Percentiles rank a stretch among this genome's conserved stretches.
Conservation (phyloP, 176 grass and related monocot species). For the Eleusine indica region DNA sequence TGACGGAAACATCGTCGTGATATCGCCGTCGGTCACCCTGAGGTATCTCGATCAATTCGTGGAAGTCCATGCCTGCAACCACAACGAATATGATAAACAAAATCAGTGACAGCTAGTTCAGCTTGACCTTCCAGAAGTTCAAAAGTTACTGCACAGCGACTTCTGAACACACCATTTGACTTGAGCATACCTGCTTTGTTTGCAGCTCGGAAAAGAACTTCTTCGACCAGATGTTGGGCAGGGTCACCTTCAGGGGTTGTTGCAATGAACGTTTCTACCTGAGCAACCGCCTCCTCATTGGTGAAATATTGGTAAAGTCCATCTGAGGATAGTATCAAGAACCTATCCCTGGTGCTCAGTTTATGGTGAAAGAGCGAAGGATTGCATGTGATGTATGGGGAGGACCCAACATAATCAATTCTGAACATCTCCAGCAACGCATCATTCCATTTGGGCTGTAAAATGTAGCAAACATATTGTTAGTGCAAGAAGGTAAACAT, state of each 20-base stretch:
- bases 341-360: slow-evolving; percentile 74
- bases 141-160: slow-evolving; percentile 31
- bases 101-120: slow-evolving; percentile 10
- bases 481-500: background rate
- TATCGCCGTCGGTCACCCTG: slow-evolving; percentile 87
- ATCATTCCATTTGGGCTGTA: slow-evolving; percentile 95
- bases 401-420: slow-evolving; percentile 79
- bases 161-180: slow-evolving; percentile 9
- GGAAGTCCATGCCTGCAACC: slow-evolving; percentile 88
- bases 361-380: slow-evolving; percentile 83
- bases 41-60: slow-evolving; percentile 91
- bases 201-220: slow-evolving; percentile 92
- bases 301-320: slow-evolving; percentile 99
- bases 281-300: slow-evolving; percentile 81
- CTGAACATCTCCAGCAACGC: slow-evolving; percentile 93
- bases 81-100: slow-evolving; percentile 25
- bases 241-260: slow-evolving; percentile 93
- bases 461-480: slow-evolving; percentile 21
- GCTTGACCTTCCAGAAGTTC: slow-evolving; percentile 36
- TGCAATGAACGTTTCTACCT: slow-evolving; percentile 89
- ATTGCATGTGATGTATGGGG: slow-evolving; percentile 86
- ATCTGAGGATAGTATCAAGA: slow-evolving; percentile 91
- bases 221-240: slow-evolving; percentile 88
- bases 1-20: slow-evolving; percentile 91
- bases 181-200: slow-evolving; percentile 81